Percentiles rank a stretch among this genome's conserved stretches.
phyloP scores from a whole-genome alignment of 1,284 basidiomycete genomes.

The Cystobasidiaceae sp. region DNA sequence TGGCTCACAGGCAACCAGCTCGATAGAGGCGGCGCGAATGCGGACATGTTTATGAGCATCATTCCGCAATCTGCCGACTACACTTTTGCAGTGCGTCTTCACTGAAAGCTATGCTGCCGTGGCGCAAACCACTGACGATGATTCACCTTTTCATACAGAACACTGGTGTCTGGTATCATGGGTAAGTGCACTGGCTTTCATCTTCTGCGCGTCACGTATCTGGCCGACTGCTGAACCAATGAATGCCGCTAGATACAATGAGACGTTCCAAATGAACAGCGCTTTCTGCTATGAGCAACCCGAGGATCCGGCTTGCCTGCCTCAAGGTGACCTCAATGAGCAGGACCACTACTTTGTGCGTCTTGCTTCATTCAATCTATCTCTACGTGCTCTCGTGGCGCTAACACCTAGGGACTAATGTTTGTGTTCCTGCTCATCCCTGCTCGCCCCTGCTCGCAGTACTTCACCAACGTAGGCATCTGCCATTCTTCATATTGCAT shows the following conservation, averaged over 20 bases:
- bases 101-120: not conserved
- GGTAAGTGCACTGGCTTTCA: not conserved
- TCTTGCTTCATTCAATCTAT: no score
- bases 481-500: not conserved
- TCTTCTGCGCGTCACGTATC: not conserved
- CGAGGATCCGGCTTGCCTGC: conserved; percentile 12
- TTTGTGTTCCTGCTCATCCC: not conserved
- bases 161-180: conserved; percentile 6
- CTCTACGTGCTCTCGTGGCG: not conserved
- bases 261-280: conserved; percentile 11
- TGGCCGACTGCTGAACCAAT: not conserved
- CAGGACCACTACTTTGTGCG: conserved; percentile 16
- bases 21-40: conserved; percentile 39
- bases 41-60: conserved; percentile 35
- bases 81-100: conserved; percentile 31
- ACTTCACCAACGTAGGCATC: conserved; percentile 8
- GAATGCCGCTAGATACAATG: not conserved
- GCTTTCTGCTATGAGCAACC: conserved; percentile 26
- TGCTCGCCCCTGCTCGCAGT: not conserved
- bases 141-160: not conserved
- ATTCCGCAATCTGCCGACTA: conserved; percentile 40
- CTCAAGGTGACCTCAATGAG: not conserved
- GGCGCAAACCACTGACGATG: not conserved
- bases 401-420: not conserved
- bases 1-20: no score